Evolutionary conservation across 352 stramenopile species (phyloP), one percentile per base, ranked within the genome.

Genomic region (Globisporangium sylvaticum): DNA sequence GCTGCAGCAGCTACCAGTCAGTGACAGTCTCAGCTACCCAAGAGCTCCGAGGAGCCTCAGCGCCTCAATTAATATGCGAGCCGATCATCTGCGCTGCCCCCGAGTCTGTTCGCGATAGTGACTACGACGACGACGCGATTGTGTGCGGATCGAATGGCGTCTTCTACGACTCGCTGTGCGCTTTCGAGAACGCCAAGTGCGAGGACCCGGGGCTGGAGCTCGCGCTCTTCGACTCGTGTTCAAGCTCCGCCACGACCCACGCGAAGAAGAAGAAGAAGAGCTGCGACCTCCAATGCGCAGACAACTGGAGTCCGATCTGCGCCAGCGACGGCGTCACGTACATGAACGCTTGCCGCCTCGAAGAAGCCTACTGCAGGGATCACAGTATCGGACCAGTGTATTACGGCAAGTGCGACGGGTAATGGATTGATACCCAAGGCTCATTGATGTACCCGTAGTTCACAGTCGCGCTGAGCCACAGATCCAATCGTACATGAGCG

Each of bases 181-280:
- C 53, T 1, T 58, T 58, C 15, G 53, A 58, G 53, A 32, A 42
- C 12, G 53, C 25, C 14, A 58, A 58, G 25, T 58, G 53, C 53
- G 14, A 37, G 25, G 10, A 39, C 31, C 25, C 53, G 14, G 53
- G 18, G 14, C 29, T 58, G 25, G 12, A 39, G 14, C 25, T 58
- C 25, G 52, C 52, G 52, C 24, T 12, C 7, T n/a, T 4, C 6
- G 25, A 14, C 53, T 25, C 46, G n/a, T 54, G 46, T 4, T 29
- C 46, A 4, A 34, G 31, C 31, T 34, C 31, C 3, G 4, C 8
- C 4, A 9, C 1, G 9, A 12, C 8, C 46, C 6, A 54, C 9
- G 20, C 18, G 18, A 54, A 29, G 46, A 54, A 54, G 8, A 39
- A 37, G 10, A 37, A 25, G 24, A 22, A 7, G 25, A 32, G 20